Evolutionary conservation across 805 yeast genomes (phyloP).

Genomic region (Starmerella floricola): DNA sequence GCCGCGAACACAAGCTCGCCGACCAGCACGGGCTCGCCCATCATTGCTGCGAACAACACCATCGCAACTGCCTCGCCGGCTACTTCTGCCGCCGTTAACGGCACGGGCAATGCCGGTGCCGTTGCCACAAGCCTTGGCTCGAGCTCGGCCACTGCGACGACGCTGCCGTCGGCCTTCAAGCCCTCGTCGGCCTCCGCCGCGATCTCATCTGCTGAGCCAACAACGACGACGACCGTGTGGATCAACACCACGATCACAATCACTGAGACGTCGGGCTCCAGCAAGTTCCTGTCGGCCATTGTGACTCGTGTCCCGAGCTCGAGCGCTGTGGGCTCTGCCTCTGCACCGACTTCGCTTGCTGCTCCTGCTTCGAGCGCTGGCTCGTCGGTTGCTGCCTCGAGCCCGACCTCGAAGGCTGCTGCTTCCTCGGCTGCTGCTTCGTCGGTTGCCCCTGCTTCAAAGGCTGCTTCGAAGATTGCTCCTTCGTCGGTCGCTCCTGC

Average conservation of each 20-base stretch:
- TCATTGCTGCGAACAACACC: neutral
- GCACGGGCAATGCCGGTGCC: neutral
- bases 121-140: neutral
- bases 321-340: constrained; percentile 2
- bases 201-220: constrained; percentile 1
- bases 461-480: neutral
- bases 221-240: constrained; percentile 19
- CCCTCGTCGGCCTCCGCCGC: no score
- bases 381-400: constrained; percentile 2
- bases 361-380: constrained; percentile 2
- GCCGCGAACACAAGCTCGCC: no score
- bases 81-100: neutral
- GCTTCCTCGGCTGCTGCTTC: neutral
- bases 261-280: constrained; percentile 9
- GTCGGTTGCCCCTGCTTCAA: neutral
- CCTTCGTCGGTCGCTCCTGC: neutral
- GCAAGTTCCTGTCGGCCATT: constrained; percentile 7
- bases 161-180: neutral
- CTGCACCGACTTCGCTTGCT: neutral
- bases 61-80: neutral
- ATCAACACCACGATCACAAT: constrained; percentile 15
- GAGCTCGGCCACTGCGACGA: neutral
- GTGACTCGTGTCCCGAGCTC: constrained; percentile 3
- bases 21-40: no score
- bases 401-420: constrained; percentile 1